Conservation (phyloP, 139 green algal genomes). For the Chlamydomonas sp. region DNA sequence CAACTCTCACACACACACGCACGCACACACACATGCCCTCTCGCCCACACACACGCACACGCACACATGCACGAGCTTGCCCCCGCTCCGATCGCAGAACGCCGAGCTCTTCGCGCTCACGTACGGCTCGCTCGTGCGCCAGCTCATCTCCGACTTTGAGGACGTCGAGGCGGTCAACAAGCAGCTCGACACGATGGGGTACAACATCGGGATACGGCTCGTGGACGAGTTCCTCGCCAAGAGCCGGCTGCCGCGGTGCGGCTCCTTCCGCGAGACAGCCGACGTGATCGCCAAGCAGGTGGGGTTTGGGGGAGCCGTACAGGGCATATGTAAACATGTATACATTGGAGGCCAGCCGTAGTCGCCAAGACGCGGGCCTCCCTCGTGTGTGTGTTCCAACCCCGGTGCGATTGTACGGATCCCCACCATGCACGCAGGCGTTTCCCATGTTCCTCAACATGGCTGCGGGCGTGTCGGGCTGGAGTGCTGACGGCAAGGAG, state of each 20-base stretch:
- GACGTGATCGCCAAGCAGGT: slow-evolving; percentile 74
- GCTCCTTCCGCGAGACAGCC: slow-evolving; percentile 69
- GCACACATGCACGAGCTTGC: too few relatives aligned
- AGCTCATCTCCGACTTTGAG: slow-evolving; percentile 89
- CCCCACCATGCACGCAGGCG: too few relatives aligned
- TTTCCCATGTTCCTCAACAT: slow-evolving; percentile 88
- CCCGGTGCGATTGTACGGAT: neutral
- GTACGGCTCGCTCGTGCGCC: slow-evolving; percentile 93
- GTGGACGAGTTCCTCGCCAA: slow-evolving; percentile 96
- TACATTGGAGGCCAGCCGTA: neutral
- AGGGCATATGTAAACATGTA: neutral
- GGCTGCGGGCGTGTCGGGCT: slow-evolving; percentile 60
- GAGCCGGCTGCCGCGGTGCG: slow-evolving; percentile 54
- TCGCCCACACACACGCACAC: too few relatives aligned
- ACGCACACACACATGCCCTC: too few relatives aligned
- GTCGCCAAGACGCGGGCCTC: too few relatives aligned
- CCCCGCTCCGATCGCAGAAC: slow-evolving; percentile 62
- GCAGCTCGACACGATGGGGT: slow-evolving; percentile 93
- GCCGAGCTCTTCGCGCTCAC: slow-evolving; percentile 94
- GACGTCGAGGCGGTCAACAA: slow-evolving; percentile 94
- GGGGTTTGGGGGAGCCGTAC: too few relatives aligned
- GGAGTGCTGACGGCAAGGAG: slow-evolving; percentile 73
- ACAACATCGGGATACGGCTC: slow-evolving; percentile 88
- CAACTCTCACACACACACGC: too few relatives aligned
- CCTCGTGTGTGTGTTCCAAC: neutral